These are phyloP conservation scores for Xylaria curta DNA, from an alignment of 495 filamentous ascomycete species.

Conservation along the genomic window DNA sequence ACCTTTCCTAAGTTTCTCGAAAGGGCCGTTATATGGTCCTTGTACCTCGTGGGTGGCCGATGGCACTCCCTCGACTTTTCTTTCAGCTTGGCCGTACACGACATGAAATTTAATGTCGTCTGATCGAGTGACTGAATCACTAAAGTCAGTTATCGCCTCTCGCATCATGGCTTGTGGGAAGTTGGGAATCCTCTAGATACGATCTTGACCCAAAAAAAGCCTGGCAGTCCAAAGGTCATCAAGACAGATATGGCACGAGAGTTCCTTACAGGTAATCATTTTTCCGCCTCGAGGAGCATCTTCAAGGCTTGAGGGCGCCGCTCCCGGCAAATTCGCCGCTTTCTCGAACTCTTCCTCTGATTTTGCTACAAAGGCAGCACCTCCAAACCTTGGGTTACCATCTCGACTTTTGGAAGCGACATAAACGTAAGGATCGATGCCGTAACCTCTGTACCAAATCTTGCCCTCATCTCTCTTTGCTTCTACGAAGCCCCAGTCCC, in stretches of 20 bases:
- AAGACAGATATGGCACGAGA: neutral
- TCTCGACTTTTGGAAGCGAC: slow-evolving; percentile 38
- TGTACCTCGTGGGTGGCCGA: slow-evolving; percentile 24
- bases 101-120: slow-evolving; percentile 53
- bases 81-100: slow-evolving; percentile 48
- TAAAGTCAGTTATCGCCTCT: neutral
- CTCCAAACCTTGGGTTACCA: slow-evolving; percentile 40
- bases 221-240: neutral
- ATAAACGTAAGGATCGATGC: slow-evolving; percentile 54
- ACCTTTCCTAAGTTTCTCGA: slow-evolving; percentile 30
- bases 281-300: slow-evolving; percentile 55
- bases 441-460: slow-evolving; percentile 54
- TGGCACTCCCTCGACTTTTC: slow-evolving; percentile 14
- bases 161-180: neutral
- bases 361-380: slow-evolving; percentile 48
- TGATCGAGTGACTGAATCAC: slow-evolving; percentile 40
- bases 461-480: slow-evolving; percentile 39
- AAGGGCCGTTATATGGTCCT: slow-evolving; percentile 27
- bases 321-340: slow-evolving; percentile 35
- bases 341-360: slow-evolving; percentile 51
- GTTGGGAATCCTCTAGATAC: neutral
- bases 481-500: slow-evolving; percentile 53
- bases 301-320: slow-evolving; percentile 11
- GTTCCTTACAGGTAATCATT: slow-evolving; percentile 40
- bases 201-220: neutral